Evolutionary conservation across 768 basidiomycete genomes (phyloP), one percentile per base, ranked within the genome.

Genomic region (Boletus tylopilopsis): DNA sequence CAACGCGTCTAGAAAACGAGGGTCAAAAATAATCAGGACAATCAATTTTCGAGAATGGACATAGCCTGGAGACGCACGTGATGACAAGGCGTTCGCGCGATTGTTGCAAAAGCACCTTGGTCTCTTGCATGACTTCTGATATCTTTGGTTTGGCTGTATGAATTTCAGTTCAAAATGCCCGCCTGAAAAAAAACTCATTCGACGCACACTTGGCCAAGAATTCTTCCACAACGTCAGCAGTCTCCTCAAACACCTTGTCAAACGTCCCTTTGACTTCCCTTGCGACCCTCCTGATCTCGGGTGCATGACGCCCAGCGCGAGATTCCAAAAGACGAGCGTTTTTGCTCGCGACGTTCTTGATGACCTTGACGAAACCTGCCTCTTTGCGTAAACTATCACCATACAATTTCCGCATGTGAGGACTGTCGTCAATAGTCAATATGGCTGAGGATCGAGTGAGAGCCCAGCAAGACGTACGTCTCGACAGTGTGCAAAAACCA

Each of bases 381-480:
- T 98, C 95, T 69, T 94, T 92, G 55, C 96, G 85, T 12, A 99
- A 73, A 13, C 88, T 84, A 61, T 94, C 84, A 3, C 96, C 95
- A 67, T 99, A 99, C 18, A 98, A 76, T 64, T 91, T 93, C 53
- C 81, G 84, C 96, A 98, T 98, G 70, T 98, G 96, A n/a, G 96
- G 96, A 58, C 95, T 98, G 47, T 38, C 37, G 11, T 29, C 29
- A n/a, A 36, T 29, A 3, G 53, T 45, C 30, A 47, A 34, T 35
- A 45, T 7, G 8, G 32, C 18, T 3, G 10, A 42, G 44, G 42
- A 40, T 16, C 18, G n/a, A 10, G 34, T 1, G 11, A 18, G 6
- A 5, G 29, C 33, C 1, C 11, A 39, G 9, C 23, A 15, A 23
- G 29, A 33, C 89, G 51, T 53, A 97, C 95, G 90, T 87, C 64